phyloP scores from a whole-genome alignment of 75 land plant species.

The Pinus taeda region DNA sequence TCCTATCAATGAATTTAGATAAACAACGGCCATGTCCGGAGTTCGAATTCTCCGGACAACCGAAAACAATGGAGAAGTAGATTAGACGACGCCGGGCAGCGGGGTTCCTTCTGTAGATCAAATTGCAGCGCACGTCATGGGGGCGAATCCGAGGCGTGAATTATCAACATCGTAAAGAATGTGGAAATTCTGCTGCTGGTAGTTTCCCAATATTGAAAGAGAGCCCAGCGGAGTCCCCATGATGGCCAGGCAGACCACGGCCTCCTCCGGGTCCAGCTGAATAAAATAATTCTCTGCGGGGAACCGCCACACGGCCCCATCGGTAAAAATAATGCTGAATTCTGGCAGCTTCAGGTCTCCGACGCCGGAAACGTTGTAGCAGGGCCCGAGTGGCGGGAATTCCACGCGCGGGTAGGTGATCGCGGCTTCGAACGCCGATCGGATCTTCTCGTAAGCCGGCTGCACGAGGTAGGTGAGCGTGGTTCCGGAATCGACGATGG shows the following conservation, averaged over 20 bases:
- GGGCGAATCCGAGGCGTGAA: conserved; percentile 76
- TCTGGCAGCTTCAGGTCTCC: conserved; percentile 49
- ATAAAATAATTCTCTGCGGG: conserved; percentile 84
- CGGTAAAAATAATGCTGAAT: conserved; percentile 50
- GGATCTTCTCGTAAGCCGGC: conserved; percentile 57
- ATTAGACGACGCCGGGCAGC: no score
- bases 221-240: conserved; percentile 43
- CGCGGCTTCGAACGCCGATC: conserved; percentile 51
- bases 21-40: no score
- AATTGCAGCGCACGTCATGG: conserved; percentile 56
- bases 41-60: no score
- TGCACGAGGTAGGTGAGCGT: conserved; percentile 79
- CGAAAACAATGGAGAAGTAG: no score
- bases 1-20: no score
- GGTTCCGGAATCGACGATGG: conserved; percentile 94
- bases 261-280: conserved; percentile 45
- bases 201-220: conserved; percentile 82
- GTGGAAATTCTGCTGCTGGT: conserved; percentile 92
- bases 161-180: conserved; percentile 67
- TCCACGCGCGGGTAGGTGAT: conserved; percentile 33
- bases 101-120: not conserved
- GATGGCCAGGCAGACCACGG: conserved; percentile 70
- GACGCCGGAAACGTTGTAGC: conserved; percentile 79
- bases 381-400: conserved; percentile 44
- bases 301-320: conserved; percentile 65